These are phyloP conservation scores for Theobroma grandiflorum DNA, from an alignment of 441 rosid genomes.

Conservation along the genomic window DNA sequence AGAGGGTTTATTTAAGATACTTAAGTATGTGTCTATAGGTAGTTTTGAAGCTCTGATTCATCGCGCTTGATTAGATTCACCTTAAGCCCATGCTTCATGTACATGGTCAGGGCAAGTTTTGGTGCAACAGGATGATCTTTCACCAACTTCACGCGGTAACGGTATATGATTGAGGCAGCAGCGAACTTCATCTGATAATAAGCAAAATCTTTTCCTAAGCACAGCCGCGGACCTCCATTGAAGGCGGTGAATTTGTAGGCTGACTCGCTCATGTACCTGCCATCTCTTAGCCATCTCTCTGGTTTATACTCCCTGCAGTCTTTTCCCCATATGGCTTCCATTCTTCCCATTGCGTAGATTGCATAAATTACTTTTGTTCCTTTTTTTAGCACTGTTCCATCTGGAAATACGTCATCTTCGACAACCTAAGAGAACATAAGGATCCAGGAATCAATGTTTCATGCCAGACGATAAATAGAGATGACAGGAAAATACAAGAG, in stretches of 20 bases:
- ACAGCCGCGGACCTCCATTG: conserved; percentile 89
- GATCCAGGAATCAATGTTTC: background rate
- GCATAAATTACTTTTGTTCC: conserved; percentile 92
- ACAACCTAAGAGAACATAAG: conserved; percentile 48
- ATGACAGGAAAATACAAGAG: background rate
- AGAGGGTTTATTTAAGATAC: background rate
- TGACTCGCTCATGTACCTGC: conserved; percentile 78
- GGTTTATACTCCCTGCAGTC: conserved; percentile 86
- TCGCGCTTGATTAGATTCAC: conserved; percentile 60
- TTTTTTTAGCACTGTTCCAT: conserved; percentile 77
- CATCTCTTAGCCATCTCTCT: conserved; percentile 89
- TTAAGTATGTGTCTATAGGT: conserved; percentile 21
- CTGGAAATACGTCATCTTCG: conserved; percentile 85
- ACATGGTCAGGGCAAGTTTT: conserved; percentile 89
- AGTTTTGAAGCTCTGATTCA: conserved; percentile 37
- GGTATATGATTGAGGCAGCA: conserved; percentile 73
- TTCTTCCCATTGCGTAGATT: conserved; percentile 88
- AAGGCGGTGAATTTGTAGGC: conserved; percentile 92
- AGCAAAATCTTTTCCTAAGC: conserved; percentile 90
- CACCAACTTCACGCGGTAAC: conserved; percentile 63
- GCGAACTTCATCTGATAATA: conserved; percentile 87
- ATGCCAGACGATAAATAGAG: background rate
- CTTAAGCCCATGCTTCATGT: conserved; percentile 88
- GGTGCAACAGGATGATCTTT: conserved; percentile 67
- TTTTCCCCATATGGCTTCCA: conserved; percentile 94